These are phyloP conservation scores for Tolypocladium cylindrosporum DNA, from an alignment of 2,329 filamentous ascomycete species.

Conservation along the genomic window DNA sequence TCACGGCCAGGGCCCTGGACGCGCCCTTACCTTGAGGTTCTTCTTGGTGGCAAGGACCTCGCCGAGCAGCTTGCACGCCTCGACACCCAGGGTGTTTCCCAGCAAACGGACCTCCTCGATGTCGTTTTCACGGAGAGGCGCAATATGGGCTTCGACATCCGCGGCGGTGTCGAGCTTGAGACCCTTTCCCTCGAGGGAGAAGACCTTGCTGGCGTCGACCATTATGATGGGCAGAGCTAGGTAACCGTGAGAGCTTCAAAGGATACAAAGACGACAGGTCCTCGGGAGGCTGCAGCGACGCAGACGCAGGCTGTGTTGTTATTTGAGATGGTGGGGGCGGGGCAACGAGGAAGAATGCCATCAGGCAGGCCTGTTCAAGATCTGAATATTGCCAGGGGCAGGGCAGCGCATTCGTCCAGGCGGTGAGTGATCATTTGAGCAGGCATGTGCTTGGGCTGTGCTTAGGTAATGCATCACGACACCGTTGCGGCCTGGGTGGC, in stretches of 20 bases:
- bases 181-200: constrained; percentile 84
- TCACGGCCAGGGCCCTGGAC: background rate
- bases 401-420: background rate
- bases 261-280: background rate
- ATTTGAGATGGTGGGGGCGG: constrained; percentile 18
- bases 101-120: constrained; percentile 79
- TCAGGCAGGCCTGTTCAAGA: background rate
- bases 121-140: constrained; percentile 60
- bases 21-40: constrained; percentile 55
- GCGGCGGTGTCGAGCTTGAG: constrained; percentile 85
- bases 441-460: background rate
- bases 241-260: background rate
- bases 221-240: constrained; percentile 12
- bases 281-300: background rate
- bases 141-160: constrained; percentile 78
- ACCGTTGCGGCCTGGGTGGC: background rate
- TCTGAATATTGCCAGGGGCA: background rate
- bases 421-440: background rate
- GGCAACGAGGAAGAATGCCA: constrained; percentile 8
- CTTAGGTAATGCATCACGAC: background rate
- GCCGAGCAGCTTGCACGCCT: constrained; percentile 76
- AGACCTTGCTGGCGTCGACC: constrained; percentile 47
- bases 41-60: constrained; percentile 78
- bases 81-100: constrained; percentile 88
- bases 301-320: background rate